Base-by-base conservation (phyloP, 2,329 filamentous ascomycete genomes). In the Alternaria sp. region DNA sequence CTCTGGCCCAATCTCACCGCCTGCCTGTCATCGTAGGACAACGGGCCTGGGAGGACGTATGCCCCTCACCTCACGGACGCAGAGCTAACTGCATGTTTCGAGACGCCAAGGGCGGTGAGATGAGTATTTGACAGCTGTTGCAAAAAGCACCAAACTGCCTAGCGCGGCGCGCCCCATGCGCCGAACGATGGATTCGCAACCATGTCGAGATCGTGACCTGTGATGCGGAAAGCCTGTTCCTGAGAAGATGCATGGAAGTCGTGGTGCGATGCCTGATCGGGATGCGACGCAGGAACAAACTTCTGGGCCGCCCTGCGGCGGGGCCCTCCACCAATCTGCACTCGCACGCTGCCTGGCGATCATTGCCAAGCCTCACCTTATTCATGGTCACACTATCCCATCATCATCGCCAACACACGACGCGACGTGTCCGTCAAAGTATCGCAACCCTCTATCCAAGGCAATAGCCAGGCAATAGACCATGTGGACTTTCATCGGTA, bases 131-230 rank as follows among this genome's bases (percentile, higher is more conserved):
- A 64, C 62, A 64, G 62, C 58, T 51, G 58, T 50, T 45, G 33
- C 47, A 56, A 61, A 62, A 64, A 58, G 59, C 59, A 64, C 46
- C 45, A 53, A 58, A 50, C 59, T 44, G 30, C 44, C 54, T 63
- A 61, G 60, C 66, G 60, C 61, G 46, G 55, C 66, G 60, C 62
- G 61, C 64, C 65, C 63, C 66, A 64, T 51, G 50, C 60, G 63
- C 55, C 55, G 54, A 59, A 61, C 58, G 59, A 55, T 63, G 65
- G 63, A 65, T 63, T 41, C 49, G 58, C 44, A 45, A 47, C 65
- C 54, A 59, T 65, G 68, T 49, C 58, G 60, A 66, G 59, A 63
- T 55, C 47, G 58, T 55, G 56, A 54, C 10, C 26, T 44, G 46
- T 30, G 46, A 53, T 37, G 30, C 49, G 21, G 49, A 12, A 41